A percentile compares a stretch with the other conserved stretches of the same genome.
These are phyloP conservation scores for Aspergillus egyptiacus DNA, from an alignment of 495 filamentous ascomycete genomes.

Conservation along the genomic window DNA sequence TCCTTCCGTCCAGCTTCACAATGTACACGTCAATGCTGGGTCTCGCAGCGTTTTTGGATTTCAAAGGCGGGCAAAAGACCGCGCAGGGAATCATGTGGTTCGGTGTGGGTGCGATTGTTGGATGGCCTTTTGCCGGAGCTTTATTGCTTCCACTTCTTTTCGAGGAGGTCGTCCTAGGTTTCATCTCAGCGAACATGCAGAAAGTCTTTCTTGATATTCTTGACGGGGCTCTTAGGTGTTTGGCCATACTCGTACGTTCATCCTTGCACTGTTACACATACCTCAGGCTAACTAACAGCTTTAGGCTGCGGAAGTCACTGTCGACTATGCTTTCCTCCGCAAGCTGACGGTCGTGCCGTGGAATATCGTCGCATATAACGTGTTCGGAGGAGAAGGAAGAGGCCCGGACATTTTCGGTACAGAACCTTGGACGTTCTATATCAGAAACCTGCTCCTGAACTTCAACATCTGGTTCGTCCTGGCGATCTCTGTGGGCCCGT, in stretches of 20 bases:
- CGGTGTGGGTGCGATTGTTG: conserved; percentile 78
- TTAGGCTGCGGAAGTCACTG: conserved; percentile 51
- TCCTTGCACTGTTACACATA: not conserved
- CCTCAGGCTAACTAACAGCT: conserved; percentile 22
- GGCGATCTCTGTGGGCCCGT: conserved; percentile 66
- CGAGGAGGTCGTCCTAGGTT: conserved; percentile 65
- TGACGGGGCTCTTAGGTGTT: conserved; percentile 60
- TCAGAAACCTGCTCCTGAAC: conserved; percentile 86
- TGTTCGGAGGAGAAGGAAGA: conserved; percentile 68
- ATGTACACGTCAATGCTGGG: conserved; percentile 94
- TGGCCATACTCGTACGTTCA: conserved; percentile 62
- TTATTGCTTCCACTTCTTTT: conserved; percentile 74
- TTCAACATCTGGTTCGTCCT: conserved; percentile 92
- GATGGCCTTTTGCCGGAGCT: conserved; percentile 91
- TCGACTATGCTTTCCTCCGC: conserved; percentile 79
- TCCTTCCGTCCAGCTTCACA: conserved; percentile 89
- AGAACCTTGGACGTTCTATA: conserved; percentile 95
- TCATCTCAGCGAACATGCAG: conserved; percentile 51
- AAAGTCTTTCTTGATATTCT: conserved; percentile 52
- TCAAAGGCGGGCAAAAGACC: conserved; percentile 66
- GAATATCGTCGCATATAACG: conserved; percentile 94
- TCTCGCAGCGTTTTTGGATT: conserved; percentile 81
- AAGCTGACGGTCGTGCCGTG: conserved; percentile 72
- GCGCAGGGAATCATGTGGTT: conserved; percentile 87
- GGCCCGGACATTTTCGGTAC: conserved; percentile 94